phyloP scores from a whole-genome alignment of 768 basidiomycete species.

The Pleurotus platypus region DNA sequence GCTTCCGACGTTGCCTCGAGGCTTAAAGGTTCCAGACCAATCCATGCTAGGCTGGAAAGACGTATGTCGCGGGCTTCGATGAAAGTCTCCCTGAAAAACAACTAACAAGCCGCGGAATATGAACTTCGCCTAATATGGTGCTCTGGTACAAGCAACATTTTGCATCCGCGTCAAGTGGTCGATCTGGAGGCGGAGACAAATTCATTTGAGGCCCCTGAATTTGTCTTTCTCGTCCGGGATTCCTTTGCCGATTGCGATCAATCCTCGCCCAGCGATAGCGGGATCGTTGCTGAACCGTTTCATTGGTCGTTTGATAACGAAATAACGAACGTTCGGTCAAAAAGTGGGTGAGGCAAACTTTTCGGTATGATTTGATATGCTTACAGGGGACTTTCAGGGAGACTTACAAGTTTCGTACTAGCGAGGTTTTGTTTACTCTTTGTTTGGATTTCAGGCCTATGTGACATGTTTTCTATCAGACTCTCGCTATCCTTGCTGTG shows the following conservation, averaged over 20 bases:
- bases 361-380: not conserved
- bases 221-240: not conserved
- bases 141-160: not conserved
- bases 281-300: too few species aligned
- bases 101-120: not conserved
- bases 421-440: not conserved
- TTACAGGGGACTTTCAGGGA: not conserved
- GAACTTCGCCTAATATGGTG: not conserved
- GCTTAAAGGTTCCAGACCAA: not conserved
- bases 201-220: not conserved
- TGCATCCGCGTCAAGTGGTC: not conserved
- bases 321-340: too few species aligned
- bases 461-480: conserved; percentile 2
- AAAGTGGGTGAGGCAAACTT: not conserved
- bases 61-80: not conserved
- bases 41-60: not conserved
- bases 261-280: too few species aligned
- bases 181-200: not conserved
- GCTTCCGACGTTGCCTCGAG: conserved; percentile 3
- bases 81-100: not conserved
- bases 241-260: too few species aligned
- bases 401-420: not conserved
- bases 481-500: conserved; percentile 3
- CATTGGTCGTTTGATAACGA: too few species aligned
- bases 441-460: not conserved